Percentiles rank a stretch among this genome's conserved stretches.
Conservation (phyloP, 2,329 filamentous ascomycete genomes). For the Diaporthe capsici region DNA sequence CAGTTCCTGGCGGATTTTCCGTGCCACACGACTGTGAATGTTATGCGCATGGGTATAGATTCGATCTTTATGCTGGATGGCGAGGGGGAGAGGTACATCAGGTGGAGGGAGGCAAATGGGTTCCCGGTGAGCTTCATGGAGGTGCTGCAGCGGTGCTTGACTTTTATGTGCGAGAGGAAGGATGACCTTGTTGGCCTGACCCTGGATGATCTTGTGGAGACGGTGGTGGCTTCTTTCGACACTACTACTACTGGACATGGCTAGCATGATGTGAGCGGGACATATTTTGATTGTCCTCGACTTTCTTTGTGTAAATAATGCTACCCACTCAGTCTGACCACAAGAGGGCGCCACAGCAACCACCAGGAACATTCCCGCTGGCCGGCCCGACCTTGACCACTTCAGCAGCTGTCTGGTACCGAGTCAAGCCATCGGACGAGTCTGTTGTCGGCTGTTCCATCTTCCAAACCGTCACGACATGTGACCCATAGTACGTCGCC, state of each 20-base stretch:
- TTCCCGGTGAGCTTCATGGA: slow-evolving; percentile 21
- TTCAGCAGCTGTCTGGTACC: neutral
- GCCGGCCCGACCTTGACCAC: neutral
- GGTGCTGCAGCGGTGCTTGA: slow-evolving; percentile 13
- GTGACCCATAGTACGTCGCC: neutral
- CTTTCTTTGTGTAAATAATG: neutral
- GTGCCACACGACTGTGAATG: neutral
- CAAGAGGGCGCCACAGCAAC: neutral
- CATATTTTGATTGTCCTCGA: neutral
- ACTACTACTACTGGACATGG: neutral
- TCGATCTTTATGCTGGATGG: slow-evolving; percentile 3
- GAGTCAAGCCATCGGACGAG: neutral
- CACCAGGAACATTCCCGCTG: neutral
- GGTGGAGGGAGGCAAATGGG: slow-evolving; percentile 10
- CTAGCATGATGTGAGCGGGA: neutral
- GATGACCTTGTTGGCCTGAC: slow-evolving; percentile 1
- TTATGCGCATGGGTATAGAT: slow-evolving; percentile 12
- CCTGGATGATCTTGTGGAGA: slow-evolving; percentile 2
- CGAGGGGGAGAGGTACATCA: neutral
- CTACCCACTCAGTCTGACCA: neutral
- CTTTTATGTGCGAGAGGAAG: slow-evolving; percentile 30
- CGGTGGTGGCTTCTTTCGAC: neutral
- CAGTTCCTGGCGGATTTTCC: neutral
- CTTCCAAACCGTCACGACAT: neutral
- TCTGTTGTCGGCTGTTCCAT: neutral